Evolutionary conservation across 108 stramenopile species (phyloP), one percentile per base, ranked within the genome.

Genomic region (Nitzschia sp.): DNA sequence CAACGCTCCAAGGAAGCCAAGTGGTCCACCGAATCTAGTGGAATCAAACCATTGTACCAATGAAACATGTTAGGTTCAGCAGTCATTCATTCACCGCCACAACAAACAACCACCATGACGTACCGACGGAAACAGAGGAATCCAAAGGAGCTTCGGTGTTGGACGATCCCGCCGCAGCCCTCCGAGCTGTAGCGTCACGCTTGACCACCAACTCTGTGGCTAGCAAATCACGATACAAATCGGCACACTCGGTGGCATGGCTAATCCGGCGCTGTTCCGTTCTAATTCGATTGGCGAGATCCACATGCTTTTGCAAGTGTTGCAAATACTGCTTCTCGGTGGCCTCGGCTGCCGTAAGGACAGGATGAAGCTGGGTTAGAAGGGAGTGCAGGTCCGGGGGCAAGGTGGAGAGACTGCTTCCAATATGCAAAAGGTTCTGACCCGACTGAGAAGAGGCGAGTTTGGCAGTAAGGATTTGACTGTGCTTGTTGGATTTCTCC

Each of bases 371-470:
- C 17, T 83, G 79, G 55, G 81, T 81, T 75, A 89, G 54, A 1
- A 94, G 69, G 15, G 85, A 76, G 34, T 86, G 77, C 48, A 94
- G 54, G 67, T 94, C 93, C 7, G 93, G 87, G 0, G 93, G 93
- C 6, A 94, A 72, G 0, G 90, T 81, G 12, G 79, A 82, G 11
- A 94, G 66, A 25, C 76, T 77, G 7, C 87, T 86, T 11, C 93
- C 88, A 62, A 94, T 90, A 73, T 94, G 88, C 15, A 94, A 70
- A 11, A 94, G 70, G 25, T 85, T 80, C 53, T 91, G 93, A 50
- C 93, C 93, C 0, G 90, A 90, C 52, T 86, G 88, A 5, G 89
- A 90, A 0, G 88, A 83, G 54, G 93, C 90, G 22, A 94, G 81
- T 50, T 85, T 87, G 51, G 85, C 80, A 10, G 93, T 94, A 8